Conservation (phyloP, 306 rosid genomes). For the Biancaea sappan region DNA sequence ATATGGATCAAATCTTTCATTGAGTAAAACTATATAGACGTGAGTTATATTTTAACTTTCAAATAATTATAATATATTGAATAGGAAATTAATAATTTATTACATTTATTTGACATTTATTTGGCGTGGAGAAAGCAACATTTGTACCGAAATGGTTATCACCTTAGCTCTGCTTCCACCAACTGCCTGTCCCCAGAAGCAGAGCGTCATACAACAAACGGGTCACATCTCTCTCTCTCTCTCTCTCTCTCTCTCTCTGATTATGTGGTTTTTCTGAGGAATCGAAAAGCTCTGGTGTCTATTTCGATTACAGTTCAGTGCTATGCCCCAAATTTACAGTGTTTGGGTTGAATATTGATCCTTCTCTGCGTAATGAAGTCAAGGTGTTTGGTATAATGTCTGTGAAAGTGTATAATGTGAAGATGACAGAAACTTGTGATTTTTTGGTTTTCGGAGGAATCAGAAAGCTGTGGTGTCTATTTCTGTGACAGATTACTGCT, state of each 20-base stretch:
- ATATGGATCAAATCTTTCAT: too few species aligned
- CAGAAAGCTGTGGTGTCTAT: too few species aligned
- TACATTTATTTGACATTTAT: background rate
- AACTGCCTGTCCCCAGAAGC: slow-evolving; percentile 18
- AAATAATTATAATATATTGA: too few species aligned
- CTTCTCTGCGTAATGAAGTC: background rate
- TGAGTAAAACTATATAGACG: too few species aligned
- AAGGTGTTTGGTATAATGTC: slow-evolving; percentile 28
- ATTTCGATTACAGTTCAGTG: background rate
- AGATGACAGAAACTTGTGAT: slow-evolving; percentile 38
- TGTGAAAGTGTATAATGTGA: slow-evolving; percentile 27
- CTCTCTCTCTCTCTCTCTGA: slow-evolving; percentile 21
- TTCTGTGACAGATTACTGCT: too few species aligned
- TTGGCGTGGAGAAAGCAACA: background rate
- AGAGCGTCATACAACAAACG: background rate
- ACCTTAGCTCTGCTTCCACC: slow-evolving; percentile 29
- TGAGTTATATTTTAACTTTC: too few species aligned
- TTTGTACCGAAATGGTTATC: slow-evolving; percentile 34
- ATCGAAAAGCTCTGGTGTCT: background rate
- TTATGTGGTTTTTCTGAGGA: background rate
- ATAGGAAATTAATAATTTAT: background rate
- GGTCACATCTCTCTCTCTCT: slow-evolving; percentile 43
- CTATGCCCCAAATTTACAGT: slow-evolving; percentile 37
- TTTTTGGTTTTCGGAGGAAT: too few species aligned
- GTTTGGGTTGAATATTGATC: slow-evolving; percentile 18